Evolutionary conservation across 371 early-diverging fungal genomes (phyloP), one percentile per base, ranked within the genome.

Genomic region (Synchytrium microbalum): DNA sequence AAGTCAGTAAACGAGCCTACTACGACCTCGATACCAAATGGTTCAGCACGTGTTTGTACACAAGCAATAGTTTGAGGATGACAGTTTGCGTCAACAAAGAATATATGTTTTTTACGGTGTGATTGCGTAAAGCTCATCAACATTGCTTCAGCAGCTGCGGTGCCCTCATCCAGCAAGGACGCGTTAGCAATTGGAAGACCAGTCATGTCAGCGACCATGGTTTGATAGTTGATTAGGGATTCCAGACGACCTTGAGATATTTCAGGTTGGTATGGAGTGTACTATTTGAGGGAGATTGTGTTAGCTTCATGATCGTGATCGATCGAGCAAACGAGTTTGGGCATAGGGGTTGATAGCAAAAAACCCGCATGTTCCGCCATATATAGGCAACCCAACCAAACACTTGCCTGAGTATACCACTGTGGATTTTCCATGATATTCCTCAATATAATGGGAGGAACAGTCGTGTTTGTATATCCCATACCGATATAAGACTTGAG

Each of bases 261-360:
- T 78, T 97, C 98, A 25, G 98, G 92, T 79, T 97, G 96, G 79
- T 97, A 97, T 46, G 97, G 97, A 13, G 96, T 95, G 78, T 97
- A 97, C 87, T 92, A 80, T 62, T 8, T 10, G 8, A 26, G n/a
- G 24, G 29, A 56, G 29, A 56, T 24, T 56, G 24, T 13, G 29
- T 56, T 24, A 56, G 29, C 29, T 56, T 56, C 26, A 56, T 56
- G 13, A n/a, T n/a, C n/a, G n/a, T n/a, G n/a, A n/a, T n/a, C n/a
- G n/a, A n/a, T n/a, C n/a, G n/a, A n/a, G n/a, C n/a, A n/a, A n/a
- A n/a, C n/a, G n/a, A n/a, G n/a, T n/a, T n/a, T n/a, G n/a, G n/a
- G n/a, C n/a, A n/a, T n/a, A n/a, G n/a, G n/a, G n/a, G n/a, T n/a
- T n/a, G n/a, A n/a, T n/a, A n/a, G n/a, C n/a, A n/a, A n/a, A n/a